phyloP scores from a whole-genome alignment of 345 rosid species.

The Camelina hispida region DNA sequence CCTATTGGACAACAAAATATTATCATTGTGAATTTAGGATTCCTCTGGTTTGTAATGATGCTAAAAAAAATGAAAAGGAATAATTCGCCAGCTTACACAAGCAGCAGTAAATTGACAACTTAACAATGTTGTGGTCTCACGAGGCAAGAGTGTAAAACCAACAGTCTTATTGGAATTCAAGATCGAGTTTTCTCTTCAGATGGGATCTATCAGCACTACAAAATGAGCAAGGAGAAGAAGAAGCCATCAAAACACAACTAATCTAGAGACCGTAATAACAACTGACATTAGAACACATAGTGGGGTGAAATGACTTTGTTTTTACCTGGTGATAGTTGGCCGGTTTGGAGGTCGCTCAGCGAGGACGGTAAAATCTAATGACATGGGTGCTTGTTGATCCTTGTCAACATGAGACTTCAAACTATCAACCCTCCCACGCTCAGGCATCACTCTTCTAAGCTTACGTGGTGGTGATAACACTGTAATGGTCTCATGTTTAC shows the following conservation, averaged over 20 bases:
- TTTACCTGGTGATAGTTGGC: conserved; percentile 89
- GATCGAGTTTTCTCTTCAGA: conserved; percentile 92
- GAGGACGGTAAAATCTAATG: conserved; percentile 83
- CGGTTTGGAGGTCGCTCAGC: conserved; percentile 74
- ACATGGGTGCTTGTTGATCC: conserved; percentile 76
- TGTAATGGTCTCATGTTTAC: conserved; percentile 56
- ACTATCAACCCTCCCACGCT: conserved; percentile 50
- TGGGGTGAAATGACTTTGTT: not conserved
- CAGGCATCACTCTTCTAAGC: conserved; percentile 77
- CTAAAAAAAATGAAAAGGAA: not conserved
- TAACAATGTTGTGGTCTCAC: conserved; percentile 32
- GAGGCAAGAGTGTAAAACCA: conserved; percentile 16
- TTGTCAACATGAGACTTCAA: conserved; percentile 53
- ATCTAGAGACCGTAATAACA: conserved; percentile 6
- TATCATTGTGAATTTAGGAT: conserved; percentile 30
- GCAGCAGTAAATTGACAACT: conserved; percentile 30
- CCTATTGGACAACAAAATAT: conserved; percentile 21
- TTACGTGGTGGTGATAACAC: conserved; percentile 79
- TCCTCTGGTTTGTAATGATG: not conserved
- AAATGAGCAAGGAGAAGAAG: conserved; percentile 29
- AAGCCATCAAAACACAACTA: conserved; percentile 18
- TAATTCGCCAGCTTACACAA: conserved; percentile 38
- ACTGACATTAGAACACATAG: not conserved
- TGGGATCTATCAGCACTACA: conserved; percentile 91
- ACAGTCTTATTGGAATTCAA: conserved; percentile 67